These are phyloP conservation scores for Venturia effusa DNA, from an alignment of 2,329 filamentous ascomycete genomes.

Conservation along the genomic window DNA sequence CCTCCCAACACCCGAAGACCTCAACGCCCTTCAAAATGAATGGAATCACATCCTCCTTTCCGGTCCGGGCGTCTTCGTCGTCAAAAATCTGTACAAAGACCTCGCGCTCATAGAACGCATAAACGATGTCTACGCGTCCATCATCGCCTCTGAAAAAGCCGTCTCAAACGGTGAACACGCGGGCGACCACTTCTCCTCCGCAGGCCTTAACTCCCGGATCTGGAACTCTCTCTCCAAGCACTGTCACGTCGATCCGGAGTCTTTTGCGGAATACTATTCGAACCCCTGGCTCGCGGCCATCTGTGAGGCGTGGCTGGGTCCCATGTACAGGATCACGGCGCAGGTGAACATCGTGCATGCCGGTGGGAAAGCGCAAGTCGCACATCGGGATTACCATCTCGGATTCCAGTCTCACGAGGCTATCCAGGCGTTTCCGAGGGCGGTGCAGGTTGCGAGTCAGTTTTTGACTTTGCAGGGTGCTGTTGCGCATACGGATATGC, in stretches of 20 bases:
- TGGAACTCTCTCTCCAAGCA: constrained; percentile 59
- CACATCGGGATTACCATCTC: constrained; percentile 54
- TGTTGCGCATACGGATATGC: constrained; percentile 52
- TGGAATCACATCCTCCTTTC: constrained; percentile 46
- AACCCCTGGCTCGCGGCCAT: constrained; percentile 48
- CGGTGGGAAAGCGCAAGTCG: constrained; percentile 45
- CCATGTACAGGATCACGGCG: constrained; percentile 48
- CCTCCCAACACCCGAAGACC: constrained; percentile 21
- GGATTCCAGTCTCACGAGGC: constrained; percentile 46
- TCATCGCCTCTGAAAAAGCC: constrained; percentile 35
- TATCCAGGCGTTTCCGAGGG: constrained; percentile 37
- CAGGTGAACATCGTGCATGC: constrained; percentile 54
- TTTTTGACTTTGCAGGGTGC: constrained; percentile 53
- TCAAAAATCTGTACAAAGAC: constrained; percentile 41
- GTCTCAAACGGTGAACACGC: constrained; percentile 32
- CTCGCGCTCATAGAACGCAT: constrained; percentile 32
- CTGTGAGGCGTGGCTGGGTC: constrained; percentile 47
- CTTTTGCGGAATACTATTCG: constrained; percentile 47
- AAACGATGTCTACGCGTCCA: constrained; percentile 36
- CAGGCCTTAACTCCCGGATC: constrained; percentile 51
- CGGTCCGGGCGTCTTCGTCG: constrained; percentile 50
- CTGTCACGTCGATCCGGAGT: constrained; percentile 37
- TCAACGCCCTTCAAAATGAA: constrained; percentile 44
- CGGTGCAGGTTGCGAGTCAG: constrained; percentile 43
- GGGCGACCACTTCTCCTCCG: constrained; percentile 49